Base-by-base conservation (phyloP, 176 grass and related monocot genomes). In the Oryza australiensis region DNA sequence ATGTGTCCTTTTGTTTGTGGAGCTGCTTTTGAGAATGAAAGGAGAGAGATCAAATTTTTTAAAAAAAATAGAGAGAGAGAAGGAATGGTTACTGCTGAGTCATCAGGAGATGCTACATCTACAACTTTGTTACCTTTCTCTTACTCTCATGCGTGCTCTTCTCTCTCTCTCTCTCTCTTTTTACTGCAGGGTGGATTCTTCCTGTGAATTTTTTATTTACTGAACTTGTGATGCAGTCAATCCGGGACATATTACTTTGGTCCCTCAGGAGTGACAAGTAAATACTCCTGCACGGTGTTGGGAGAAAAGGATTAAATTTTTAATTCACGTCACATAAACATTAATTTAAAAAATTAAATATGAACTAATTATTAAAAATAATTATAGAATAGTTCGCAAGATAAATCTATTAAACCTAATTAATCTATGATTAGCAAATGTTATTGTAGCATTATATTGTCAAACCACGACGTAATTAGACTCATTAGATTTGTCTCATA, bases 1-100 rank as follows among this genome's bases (percentile, higher is more conserved):
- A 29, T 42, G 24, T 86, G 84, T 81, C 62, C 46, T 75, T 75
- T 60, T 59, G 33, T n/a, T n/a, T 74, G 83, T 65, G 78, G 48
- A 87, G 35, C 85, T 81, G 70, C 78, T 87, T 81, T 87, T 30
- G 48, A 87, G 78, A 75, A 81, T 68, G 26, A 80, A 57, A 23
- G 12, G 9, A 3, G 51, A 5, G 18, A 55, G 51, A 55, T 55
- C 4, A 22, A 55, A 55, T 55, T n/a, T n/a, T n/a, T n/a, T 55
- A 5, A 7, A 0, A 35, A 35, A 35, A 35, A 28, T 26, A 37
- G 75, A 62, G 26, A 37, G 75, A 62, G 35, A 34, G 70, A 75
- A 86, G 32, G 77, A 81, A 87, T 76, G 85, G 85, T 35, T 86
- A 30, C 16, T 53, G 1, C 29, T 29, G 28, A 27, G 29, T 72